Base-by-base conservation (phyloP, 768 basidiomycete genomes). In the Leccinum disarticulatum region DNA sequence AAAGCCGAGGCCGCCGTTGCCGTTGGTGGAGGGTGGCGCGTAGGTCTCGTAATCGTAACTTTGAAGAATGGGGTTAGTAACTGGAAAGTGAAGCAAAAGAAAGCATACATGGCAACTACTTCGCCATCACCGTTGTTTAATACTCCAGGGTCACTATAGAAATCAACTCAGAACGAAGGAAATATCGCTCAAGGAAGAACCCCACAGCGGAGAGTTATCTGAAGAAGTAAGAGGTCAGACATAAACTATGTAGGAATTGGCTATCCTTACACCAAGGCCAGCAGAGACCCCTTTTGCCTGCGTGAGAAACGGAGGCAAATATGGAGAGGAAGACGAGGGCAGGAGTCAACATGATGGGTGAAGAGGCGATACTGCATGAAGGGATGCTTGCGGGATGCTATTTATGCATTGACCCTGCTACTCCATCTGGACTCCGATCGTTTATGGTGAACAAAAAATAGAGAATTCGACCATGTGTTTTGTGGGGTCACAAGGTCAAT, bases 31-130 rank as follows among this genome's bases (percentile, higher is more conserved):
- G 5, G 70, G 64, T 6, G 76, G 76, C 9, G 60, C 36, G 43
- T 68, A 73, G 15, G 77, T 77, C 56, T 77, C 76, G 38, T 69
- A 77, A 59, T 77, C 76, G 54, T 78, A 77, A 49, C 76, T 77
- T 43, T 9, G 3, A 30, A 50, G 41, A 1, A n/a, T 53, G 1
- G 10, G 14, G 38, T 50, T 28, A 62, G 19, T 13, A 6, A 48
- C 19, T 3, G 28, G 48, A 7, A 6, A 2, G 9, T 27, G 14
- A 9, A 38, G 28, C 22, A 3, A 19, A 22, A 60, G 41, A 43
- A 13, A 35, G 5, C 66, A 17, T 69, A 73, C 75, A 76, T 74
- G 38, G 70, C 71, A 8, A 71, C 72, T 1, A 77, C 76, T 62
- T 75, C 47, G 38, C 74, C 73, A 8, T 65, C 53, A 4, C 74